Evolutionary conservation across 495 filamentous ascomycete species (phyloP), one percentile per base, ranked within the genome.

Genomic region (Podospora anserina): DNA sequence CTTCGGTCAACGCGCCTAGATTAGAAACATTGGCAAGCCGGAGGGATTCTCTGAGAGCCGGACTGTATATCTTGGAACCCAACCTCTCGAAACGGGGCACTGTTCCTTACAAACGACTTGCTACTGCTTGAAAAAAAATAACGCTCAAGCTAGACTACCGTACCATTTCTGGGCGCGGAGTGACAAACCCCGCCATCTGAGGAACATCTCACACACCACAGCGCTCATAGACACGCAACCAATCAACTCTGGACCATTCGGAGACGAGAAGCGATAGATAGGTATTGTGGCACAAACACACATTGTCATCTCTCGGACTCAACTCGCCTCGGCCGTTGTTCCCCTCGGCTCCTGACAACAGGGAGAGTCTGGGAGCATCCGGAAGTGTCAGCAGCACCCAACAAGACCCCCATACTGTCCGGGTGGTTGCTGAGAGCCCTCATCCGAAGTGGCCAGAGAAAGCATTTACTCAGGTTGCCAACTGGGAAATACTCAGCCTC

Each of bases 401-500:
- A 49, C 39, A 49, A 49, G 20, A 49, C 13, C 39, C 13, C 39
- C 39, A 11, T 0, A 1, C 39, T 49, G 39, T 49, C 9, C 15
- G 39, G 39, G 39, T 49, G 13, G 39, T 49, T 49, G 39, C 39
- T 49, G 9, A 9, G 39, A 16, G 15, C 39, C 39, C 9, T 49
- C 39, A 49, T 49, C 39, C 39, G 23, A n/a, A 64, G 62, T 64
- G 30, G 0, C 54, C 49, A 56, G 30, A 49, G 39, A 16, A 16
- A 49, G 9, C 39, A 49, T 6, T 49, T 49, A 32, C 30, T 32
- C 7, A 32, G 0, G 30, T 32, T 56, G 19, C 54, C 54, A 56
- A 56, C 54, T 56, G 55, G 23, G 19, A 13, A 58, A 58, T 26
- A 64, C 49, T 64, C 66, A 60, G 66, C 61, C 61, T 59, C 66